A percentile compares a stretch with the other conserved stretches of the same genome.
These are phyloP conservation scores for Podaxis rugospora DNA, from an alignment of 768 basidiomycete species.

Conservation along the genomic window DNA sequence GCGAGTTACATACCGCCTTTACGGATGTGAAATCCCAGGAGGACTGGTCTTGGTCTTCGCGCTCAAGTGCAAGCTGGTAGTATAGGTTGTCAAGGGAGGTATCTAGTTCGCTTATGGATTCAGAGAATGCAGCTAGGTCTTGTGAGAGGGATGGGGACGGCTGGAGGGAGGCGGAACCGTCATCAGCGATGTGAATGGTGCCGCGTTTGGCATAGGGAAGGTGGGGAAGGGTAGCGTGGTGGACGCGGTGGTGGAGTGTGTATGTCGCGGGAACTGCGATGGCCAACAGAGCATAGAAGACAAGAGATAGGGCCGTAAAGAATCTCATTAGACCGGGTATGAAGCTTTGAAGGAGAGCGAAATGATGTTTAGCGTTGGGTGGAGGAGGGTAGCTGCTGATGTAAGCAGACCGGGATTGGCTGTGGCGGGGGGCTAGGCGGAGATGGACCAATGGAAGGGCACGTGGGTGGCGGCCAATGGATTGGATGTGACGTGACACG, in stretches of 20 bases:
- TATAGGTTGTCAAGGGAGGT: slow-evolving; percentile 28
- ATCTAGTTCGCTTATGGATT: slow-evolving; percentile 28
- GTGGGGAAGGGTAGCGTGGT: slow-evolving; percentile 38
- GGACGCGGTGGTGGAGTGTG: slow-evolving; percentile 47
- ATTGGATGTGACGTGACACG: background rate
- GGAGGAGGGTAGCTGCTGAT: background rate
- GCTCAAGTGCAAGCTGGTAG: slow-evolving; percentile 72
- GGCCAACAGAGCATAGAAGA: slow-evolving; percentile 6
- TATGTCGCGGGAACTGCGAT: slow-evolving; percentile 22
- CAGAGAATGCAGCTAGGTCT: slow-evolving; percentile 44
- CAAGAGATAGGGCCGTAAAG: slow-evolving; percentile 8
- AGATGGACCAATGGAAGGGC: background rate
- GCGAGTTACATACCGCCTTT: slow-evolving; percentile 43
- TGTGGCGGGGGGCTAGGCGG: slow-evolving; percentile 17
- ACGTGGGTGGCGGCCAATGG: background rate
- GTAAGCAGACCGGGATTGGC: slow-evolving; percentile 13
- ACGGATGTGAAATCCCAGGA: slow-evolving; percentile 59
- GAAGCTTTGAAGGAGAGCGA: background rate
- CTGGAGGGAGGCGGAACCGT: slow-evolving; percentile 29
- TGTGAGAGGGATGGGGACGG: slow-evolving; percentile 37
- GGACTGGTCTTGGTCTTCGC: slow-evolving; percentile 34
- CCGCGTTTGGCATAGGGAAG: slow-evolving; percentile 41
- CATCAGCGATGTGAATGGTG: slow-evolving; percentile 29
- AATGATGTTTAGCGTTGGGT: background rate
- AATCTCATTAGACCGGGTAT: background rate